Evolutionary conservation across 2,329 filamentous ascomycete genomes (phyloP).

Genomic region (Fusarium poae): DNA sequence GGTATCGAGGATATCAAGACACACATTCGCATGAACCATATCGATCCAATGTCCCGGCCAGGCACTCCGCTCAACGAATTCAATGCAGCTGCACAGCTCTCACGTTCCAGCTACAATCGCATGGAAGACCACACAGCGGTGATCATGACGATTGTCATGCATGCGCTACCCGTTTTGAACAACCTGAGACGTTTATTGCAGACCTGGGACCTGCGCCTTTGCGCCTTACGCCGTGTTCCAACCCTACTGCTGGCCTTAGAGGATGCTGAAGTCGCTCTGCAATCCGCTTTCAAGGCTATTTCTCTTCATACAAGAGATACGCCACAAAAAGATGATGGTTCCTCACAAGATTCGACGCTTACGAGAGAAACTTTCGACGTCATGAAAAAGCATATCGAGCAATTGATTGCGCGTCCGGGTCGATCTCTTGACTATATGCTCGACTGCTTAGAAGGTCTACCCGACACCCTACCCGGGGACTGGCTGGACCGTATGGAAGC

Average conservation of each 20-base stretch:
- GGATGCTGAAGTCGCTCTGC: slow-evolving; percentile 74
- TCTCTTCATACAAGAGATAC: slow-evolving; percentile 48
- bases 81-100: slow-evolving; percentile 55
- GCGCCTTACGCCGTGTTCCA: slow-evolving; percentile 80
- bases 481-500: slow-evolving; percentile 91
- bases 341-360: slow-evolving; percentile 47
- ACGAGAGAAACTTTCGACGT: slow-evolving; percentile 64
- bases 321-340: slow-evolving; percentile 31
- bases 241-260: slow-evolving; percentile 73
- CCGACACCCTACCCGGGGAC: slow-evolving; percentile 84
- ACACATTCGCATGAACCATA: slow-evolving; percentile 86
- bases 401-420: slow-evolving; percentile 77
- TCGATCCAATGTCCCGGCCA: slow-evolving; percentile 64
- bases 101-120: slow-evolving; percentile 70
- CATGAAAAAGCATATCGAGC: slow-evolving; percentile 74
- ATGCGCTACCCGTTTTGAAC: slow-evolving; percentile 84
- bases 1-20: slow-evolving; percentile 90
- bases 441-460: slow-evolving; percentile 84
- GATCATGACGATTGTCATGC: slow-evolving; percentile 91
- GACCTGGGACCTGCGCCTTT: slow-evolving; percentile 81
- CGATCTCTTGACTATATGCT: slow-evolving; percentile 85
- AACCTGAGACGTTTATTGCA: slow-evolving; percentile 79
- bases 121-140: slow-evolving; percentile 93
- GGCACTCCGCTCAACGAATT: slow-evolving; percentile 54
- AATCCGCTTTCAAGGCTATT: slow-evolving; percentile 75